Evolutionary conservation across 441 rosid genomes (phyloP).

Genomic region (Euphorbia celastroides): DNA sequence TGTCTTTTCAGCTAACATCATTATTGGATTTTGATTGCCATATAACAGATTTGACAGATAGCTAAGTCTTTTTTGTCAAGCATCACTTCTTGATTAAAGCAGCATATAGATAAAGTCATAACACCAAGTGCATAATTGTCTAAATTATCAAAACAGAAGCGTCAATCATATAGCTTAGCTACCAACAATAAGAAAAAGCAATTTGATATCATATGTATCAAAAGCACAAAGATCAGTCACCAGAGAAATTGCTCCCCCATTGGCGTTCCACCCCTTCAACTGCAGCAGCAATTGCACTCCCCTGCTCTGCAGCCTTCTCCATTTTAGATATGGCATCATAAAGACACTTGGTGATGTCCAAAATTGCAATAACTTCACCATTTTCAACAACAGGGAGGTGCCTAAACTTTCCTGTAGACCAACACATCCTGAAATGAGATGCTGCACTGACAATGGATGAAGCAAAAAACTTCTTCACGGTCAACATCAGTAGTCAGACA

Average conservation of each 20-base stretch:
- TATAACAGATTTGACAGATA: not conserved
- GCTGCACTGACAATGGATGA: not conserved
- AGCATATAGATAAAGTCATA: not conserved
- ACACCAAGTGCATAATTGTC: not conserved
- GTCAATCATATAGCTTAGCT: not conserved
- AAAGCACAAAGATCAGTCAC: constrained; percentile 23
- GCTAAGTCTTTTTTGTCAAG: not conserved
- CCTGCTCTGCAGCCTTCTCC: constrained; percentile 98
- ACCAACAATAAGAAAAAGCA: not conserved
- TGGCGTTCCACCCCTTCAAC: constrained; percentile 96
- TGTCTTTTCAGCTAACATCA: too few relatives aligned
- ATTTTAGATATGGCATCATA: constrained; percentile 91
- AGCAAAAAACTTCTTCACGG: not conserved
- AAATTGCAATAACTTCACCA: constrained; percentile 91
- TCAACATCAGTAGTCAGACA: not conserved
- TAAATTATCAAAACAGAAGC: not conserved
- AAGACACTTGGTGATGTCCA: constrained; percentile 88
- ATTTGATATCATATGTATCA: not conserved
- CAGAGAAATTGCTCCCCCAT: constrained; percentile 62
- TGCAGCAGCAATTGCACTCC: constrained; percentile 91
- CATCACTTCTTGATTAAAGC: not conserved
- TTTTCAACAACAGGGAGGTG: constrained; percentile 96
- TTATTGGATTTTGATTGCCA: too few relatives aligned
- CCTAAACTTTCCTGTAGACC: constrained; percentile 66
- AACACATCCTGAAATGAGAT: constrained; percentile 13